These are phyloP conservation scores for Daldinia loculata DNA, from an alignment of 495 filamentous ascomycete species.

Conservation along the genomic window DNA sequence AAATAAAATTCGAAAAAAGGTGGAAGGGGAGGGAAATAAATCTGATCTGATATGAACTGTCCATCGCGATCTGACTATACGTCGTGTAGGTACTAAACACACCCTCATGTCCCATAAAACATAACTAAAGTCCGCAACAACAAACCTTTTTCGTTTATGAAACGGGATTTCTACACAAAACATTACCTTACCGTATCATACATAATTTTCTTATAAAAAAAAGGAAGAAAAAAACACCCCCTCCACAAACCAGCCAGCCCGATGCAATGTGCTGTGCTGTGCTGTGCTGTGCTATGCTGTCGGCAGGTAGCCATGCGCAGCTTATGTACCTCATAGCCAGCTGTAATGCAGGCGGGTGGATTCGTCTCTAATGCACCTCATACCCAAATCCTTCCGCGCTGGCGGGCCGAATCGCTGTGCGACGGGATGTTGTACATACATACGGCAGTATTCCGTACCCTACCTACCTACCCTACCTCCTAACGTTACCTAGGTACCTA, in stretches of 20 bases:
- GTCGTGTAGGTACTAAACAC: slow-evolving; percentile 1
- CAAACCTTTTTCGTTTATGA: slow-evolving; percentile 7
- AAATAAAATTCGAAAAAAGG: too few species aligned
- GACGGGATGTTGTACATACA: slow-evolving; percentile 26
- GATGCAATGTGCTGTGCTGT: background rate
- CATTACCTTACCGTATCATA: background rate
- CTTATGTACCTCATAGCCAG: background rate
- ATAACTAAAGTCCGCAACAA: slow-evolving; percentile 2
- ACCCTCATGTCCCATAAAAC: slow-evolving; percentile 15
- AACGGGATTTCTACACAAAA: background rate
- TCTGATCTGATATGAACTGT: slow-evolving; percentile 19
- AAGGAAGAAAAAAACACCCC: background rate
- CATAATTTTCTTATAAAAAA: background rate
- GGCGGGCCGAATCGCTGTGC: slow-evolving; percentile 37
- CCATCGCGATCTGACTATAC: slow-evolving; percentile 4
- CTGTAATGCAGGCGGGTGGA: slow-evolving; percentile 11
- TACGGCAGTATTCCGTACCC: too few species aligned
- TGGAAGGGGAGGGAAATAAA: background rate
- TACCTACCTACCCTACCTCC: slow-evolving; percentile 4
- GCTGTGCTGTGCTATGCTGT: background rate
- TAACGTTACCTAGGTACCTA: background rate
- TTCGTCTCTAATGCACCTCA: slow-evolving; percentile 25
- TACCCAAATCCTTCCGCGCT: slow-evolving; percentile 34
- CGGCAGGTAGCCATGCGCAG: background rate
- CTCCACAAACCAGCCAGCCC: background rate